Conservation (phyloP, 2,329 filamentous ascomycete genomes). For the Venturia aucupariae region DNA sequence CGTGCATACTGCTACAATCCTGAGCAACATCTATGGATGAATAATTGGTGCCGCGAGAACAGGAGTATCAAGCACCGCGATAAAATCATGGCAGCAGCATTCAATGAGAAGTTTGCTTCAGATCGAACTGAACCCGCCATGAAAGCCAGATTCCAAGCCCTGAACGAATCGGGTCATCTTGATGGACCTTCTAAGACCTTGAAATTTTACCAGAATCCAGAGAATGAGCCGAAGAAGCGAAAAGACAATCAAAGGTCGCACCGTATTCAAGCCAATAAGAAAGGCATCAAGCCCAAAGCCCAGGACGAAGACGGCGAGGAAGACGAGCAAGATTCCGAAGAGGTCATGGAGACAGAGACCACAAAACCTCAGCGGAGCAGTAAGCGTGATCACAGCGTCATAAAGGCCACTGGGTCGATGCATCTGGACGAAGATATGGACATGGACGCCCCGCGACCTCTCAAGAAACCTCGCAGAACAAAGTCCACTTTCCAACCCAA, state of each 20-base stretch:
- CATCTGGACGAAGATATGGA: background rate
- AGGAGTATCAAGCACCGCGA: background rate
- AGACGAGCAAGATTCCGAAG: background rate
- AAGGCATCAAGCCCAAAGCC: background rate
- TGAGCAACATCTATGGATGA: background rate
- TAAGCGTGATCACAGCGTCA: background rate
- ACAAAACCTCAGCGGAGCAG: background rate
- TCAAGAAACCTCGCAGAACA: background rate
- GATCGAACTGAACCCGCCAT: background rate
- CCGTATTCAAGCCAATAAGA: background rate
- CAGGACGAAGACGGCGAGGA: background rate
- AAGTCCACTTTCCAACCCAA: background rate
- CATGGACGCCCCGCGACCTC: background rate
- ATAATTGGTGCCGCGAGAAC: background rate
- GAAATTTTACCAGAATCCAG: background rate
- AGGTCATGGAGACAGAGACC: background rate
- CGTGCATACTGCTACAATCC: background rate
- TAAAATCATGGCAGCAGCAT: background rate
- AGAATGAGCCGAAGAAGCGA: background rate
- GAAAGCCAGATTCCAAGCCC: constrained; percentile 2
- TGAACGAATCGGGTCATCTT: constrained; percentile 4
- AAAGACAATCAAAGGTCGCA: background rate
- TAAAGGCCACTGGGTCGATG: background rate
- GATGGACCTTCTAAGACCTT: background rate
- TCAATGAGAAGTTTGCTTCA: background rate